Conservation (phyloP, 257 asterid species). For the Paraleonurus japonicus region DNA sequence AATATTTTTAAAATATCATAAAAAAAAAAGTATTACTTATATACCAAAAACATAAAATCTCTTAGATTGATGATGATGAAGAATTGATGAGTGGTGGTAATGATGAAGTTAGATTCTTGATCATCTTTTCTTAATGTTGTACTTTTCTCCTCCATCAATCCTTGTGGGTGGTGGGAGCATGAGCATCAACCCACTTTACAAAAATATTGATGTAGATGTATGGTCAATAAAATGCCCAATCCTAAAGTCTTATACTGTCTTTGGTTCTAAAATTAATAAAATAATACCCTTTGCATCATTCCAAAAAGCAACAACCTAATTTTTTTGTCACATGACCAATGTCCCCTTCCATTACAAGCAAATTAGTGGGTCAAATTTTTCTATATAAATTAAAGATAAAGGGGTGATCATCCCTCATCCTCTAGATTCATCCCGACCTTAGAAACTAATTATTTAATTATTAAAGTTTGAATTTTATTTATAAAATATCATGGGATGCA, state of each 20-base stretch:
- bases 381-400: not conserved
- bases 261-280: not conserved
- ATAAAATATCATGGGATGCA: not conserved
- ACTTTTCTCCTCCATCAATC: slow-evolving; percentile 40
- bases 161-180: slow-evolving; percentile 41
- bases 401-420: not conserved
- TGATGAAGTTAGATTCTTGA: slow-evolving; percentile 28
- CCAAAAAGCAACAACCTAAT: slow-evolving; percentile 30
- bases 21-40: no score
- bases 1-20: no score
- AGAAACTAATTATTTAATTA: not conserved
- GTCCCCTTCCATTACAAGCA: slow-evolving; percentile 11
- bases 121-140: slow-evolving; percentile 5
- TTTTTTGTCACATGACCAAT: slow-evolving; percentile 11
- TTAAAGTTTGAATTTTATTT: not conserved
- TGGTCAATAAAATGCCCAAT: slow-evolving; percentile 34
- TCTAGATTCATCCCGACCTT: not conserved
- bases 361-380: not conserved
- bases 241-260: slow-evolving; percentile 6
- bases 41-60: no score
- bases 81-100: slow-evolving; percentile 7
- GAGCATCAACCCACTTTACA: slow-evolving; percentile 22
- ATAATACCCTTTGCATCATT: slow-evolving; percentile 26
- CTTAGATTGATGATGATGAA: not conserved
- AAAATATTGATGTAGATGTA: slow-evolving; percentile 11